Base-by-base conservation (phyloP, 371 early-diverging fungal species). In the Mortierella sp. region DNA sequence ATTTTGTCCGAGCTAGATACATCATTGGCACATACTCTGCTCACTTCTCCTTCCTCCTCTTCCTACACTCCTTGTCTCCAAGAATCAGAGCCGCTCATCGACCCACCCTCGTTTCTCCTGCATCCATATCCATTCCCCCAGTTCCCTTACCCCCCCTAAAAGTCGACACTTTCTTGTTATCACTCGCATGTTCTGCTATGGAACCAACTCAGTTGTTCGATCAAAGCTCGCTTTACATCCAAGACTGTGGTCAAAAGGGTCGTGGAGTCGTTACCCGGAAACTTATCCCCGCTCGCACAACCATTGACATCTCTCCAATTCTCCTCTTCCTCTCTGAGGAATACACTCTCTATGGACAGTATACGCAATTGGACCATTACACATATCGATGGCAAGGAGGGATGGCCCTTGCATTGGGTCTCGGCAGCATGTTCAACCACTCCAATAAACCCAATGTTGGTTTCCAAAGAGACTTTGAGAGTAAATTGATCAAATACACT, bases 351-450 rank as follows among this genome's bases (percentile, higher is more conserved):
- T 89, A 93, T 73, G 93, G 93, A 1, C 85, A 86, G 62, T 77
- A 86, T 74, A 93, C 93, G 0, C 73, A 86, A 11, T 73, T 92
- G 14, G 93, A 92, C 68, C 87, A 92, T 62, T 93, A 93, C 64
- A 93, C 93, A 0, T 93, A 92, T 69, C 86, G 88, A 35, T 93
- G 93, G 93, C 79, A 75, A 58, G 88, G 86, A n/a, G 88, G 89
- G 5, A 90, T 81, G 84, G 92, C 90, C 5, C 83, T 93, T 20
- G 92, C 93, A 0, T 85, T 93, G 35, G 93, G 93, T 3, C 84
- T 93, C 22, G 93, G 92, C 2, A 89, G 91, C 58, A 90, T 92
- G 91, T 92, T 93, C 71, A 92, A 92, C 69, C 93, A 93, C 62
- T 70, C 86, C 67, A 85, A 74, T 30, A 66, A 84, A 11, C 91